Percentiles rank a stretch among this genome's conserved stretches.
phyloP scores from a whole-genome alignment of 2,329 filamentous ascomycete species.

The Paraconiothyrium brasiliense region DNA sequence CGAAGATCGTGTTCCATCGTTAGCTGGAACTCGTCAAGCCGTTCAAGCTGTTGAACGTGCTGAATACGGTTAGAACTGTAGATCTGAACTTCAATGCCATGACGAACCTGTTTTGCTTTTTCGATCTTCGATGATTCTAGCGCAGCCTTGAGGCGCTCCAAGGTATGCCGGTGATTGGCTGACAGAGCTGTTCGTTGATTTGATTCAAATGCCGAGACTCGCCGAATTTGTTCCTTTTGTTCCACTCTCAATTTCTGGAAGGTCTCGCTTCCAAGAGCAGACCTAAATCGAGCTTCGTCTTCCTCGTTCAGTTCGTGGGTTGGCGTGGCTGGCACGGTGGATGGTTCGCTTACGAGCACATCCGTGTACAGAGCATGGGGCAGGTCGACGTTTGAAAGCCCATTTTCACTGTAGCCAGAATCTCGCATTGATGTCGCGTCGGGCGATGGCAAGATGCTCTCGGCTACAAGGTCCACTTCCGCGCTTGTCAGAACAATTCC shows the following conservation, averaged over 20 bases:
- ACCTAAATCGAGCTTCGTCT: slow-evolving; percentile 31
- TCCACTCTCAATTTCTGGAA: slow-evolving; percentile 36
- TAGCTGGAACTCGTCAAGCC: slow-evolving; percentile 57
- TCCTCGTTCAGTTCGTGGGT: slow-evolving; percentile 21
- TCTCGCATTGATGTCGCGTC: slow-evolving; percentile 30
- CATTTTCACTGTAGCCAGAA: slow-evolving; percentile 41
- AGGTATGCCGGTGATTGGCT: slow-evolving; percentile 34
- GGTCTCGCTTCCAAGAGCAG: slow-evolving; percentile 37
- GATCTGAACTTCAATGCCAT: background rate
- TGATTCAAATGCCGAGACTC: slow-evolving; percentile 42
- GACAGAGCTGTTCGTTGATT: slow-evolving; percentile 44
- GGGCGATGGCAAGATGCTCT: slow-evolving; percentile 24
- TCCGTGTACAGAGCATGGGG: slow-evolving; percentile 19
- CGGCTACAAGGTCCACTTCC: slow-evolving; percentile 45
- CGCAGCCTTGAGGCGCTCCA: slow-evolving; percentile 32
- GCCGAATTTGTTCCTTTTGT: slow-evolving; percentile 43
- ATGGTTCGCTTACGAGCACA: slow-evolving; percentile 17
- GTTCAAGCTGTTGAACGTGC: slow-evolving; percentile 51
- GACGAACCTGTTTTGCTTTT: slow-evolving; percentile 41
- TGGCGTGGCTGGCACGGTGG: slow-evolving; percentile 20
- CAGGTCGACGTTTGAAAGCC: slow-evolving; percentile 33
- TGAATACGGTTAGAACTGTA: slow-evolving; percentile 34
- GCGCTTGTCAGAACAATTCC: slow-evolving; percentile 50
- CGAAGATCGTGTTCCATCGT: slow-evolving; percentile 55
- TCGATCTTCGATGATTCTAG: slow-evolving; percentile 32